Percentiles rank a stretch among this genome's conserved stretches.
phyloP scores from a whole-genome alignment of 1,139 yeast species.

The Suhomyces taliae region DNA sequence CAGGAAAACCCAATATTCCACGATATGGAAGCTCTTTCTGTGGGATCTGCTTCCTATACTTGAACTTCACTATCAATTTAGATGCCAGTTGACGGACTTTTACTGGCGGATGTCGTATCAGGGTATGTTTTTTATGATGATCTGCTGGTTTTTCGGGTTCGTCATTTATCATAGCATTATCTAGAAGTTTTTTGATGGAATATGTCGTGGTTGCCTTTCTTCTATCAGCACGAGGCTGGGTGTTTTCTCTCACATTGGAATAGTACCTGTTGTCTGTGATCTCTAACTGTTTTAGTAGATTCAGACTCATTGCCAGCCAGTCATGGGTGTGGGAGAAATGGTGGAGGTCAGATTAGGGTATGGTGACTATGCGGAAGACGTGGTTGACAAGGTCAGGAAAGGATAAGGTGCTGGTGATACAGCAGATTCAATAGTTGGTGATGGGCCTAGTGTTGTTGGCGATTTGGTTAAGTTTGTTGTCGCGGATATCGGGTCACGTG shows the following conservation, averaged over 20 bases:
- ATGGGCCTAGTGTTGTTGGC: too few species aligned
- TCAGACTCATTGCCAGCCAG: slow-evolving; percentile 16
- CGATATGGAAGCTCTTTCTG: slow-evolving; percentile 56
- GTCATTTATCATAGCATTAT: slow-evolving; percentile 9
- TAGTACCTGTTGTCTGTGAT: slow-evolving; percentile 29
- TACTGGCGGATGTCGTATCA: slow-evolving; percentile 1
- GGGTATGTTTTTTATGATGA: background rate
- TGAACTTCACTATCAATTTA: slow-evolving; percentile 4
- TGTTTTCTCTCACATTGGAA: slow-evolving; percentile 18
- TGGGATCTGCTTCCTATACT: background rate
- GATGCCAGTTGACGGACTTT: background rate
- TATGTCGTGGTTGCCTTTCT: slow-evolving; percentile 13
- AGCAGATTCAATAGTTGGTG: too few species aligned
- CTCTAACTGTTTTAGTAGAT: slow-evolving; percentile 27
- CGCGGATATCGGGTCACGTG: too few species aligned
- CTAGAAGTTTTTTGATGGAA: slow-evolving; percentile 15
- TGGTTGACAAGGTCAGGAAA: too few species aligned
- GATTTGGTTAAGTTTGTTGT: too few species aligned
- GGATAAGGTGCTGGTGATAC: too few species aligned
- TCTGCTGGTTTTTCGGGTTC: background rate
- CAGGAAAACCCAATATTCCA: slow-evolving; percentile 60
- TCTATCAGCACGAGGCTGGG: slow-evolving; percentile 23
- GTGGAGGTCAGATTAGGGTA: background rate
- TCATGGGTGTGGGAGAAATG: slow-evolving; percentile 2
- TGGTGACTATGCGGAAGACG: too few species aligned